A percentile compares a stretch with the other conserved stretches of the same genome.
phyloP scores from a whole-genome alignment of 2,329 filamentous ascomycete species.

The Emmonsiellopsis sp. region DNA sequence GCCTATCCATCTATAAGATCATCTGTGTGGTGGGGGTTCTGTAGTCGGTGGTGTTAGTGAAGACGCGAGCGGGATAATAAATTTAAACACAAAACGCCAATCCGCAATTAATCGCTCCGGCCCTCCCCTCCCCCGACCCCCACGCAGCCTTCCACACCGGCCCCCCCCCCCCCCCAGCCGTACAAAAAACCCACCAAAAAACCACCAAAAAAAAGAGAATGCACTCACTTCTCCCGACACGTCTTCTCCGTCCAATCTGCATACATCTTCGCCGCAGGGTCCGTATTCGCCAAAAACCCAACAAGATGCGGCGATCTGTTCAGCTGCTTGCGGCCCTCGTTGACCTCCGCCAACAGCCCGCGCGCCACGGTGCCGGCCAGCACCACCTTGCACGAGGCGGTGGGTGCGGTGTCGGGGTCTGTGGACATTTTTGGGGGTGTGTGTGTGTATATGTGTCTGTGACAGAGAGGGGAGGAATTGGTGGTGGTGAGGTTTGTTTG shows the following conservation, averaged over 20 bases:
- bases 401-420: slow-evolving; percentile 23
- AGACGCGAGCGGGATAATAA: too few relatives aligned
- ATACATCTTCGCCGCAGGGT: slow-evolving; percentile 86
- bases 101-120: too few relatives aligned
- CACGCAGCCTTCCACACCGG: too few relatives aligned
- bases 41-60: too few relatives aligned
- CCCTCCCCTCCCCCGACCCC: too few relatives aligned
- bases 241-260: slow-evolving; percentile 97
- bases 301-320: slow-evolving; percentile 68
- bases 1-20: too few relatives aligned
- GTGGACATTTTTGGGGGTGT: neutral
- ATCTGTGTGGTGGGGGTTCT: too few relatives aligned
- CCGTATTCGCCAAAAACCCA: slow-evolving; percentile 84
- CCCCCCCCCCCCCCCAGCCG: neutral
- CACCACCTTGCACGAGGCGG: slow-evolving; percentile 74
- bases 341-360: slow-evolving; percentile 66
- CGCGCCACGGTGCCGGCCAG: slow-evolving; percentile 82
- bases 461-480: neutral
- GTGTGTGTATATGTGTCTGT: too few relatives aligned
- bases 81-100: too few relatives aligned
- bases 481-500: neutral
- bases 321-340: slow-evolving; percentile 62
- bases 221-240: slow-evolving; percentile 80
- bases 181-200: slow-evolving; percentile 4
- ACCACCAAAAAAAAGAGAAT: neutral